Base-by-base conservation (phyloP, 2,329 filamentous ascomycete genomes). In the Cladosporium velox region DNA sequence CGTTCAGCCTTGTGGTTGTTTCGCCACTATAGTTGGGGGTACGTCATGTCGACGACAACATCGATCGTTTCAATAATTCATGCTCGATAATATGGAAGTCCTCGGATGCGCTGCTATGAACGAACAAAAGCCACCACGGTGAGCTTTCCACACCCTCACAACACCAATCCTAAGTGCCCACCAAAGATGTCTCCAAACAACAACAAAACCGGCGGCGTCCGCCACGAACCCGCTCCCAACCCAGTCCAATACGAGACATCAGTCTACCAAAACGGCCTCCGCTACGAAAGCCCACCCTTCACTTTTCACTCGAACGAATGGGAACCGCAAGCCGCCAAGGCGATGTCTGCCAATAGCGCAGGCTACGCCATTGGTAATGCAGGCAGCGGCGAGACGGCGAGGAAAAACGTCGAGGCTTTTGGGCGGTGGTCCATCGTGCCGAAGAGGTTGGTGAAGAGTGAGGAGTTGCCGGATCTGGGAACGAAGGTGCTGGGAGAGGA, bases 361-460 rank as follows among this genome's bases (percentile, higher is more conserved):
- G 77, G 76, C n/a, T 79, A 79, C 64, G 71, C 77, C 11, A 70
- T 72, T 55, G 76, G 77, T 35, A 74, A 72, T 18, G 76, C 76
- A 5, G 76, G 77, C 2, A 70, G 67, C 2, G 72, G 74, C 10
- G 73, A 77, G 64, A 78, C 76, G 2, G 69, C 68, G 11, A 65
- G 70, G 58, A 77, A 77, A 63, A 77, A 65, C 11, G 24, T 24
- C 3, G 62, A 58, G 5, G 62, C 62, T 21, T 64, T 69, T 52
- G 54, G 54, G 12, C 66, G 65, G 41, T 71, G 69, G 69, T 67
- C 65, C 14, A 67, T 71, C 15, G 64, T 70, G 6, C 69, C 70
- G 0, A 65, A 28, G 10, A 55, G 69, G 7, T 59, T 71, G 26
- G 54, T 70, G 59, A 64, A 65, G 24, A 67, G 52, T 7, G 65